These are phyloP conservation scores for Lagenaria siceraria DNA, from an alignment of 306 rosid species.

Conservation along the genomic window DNA sequence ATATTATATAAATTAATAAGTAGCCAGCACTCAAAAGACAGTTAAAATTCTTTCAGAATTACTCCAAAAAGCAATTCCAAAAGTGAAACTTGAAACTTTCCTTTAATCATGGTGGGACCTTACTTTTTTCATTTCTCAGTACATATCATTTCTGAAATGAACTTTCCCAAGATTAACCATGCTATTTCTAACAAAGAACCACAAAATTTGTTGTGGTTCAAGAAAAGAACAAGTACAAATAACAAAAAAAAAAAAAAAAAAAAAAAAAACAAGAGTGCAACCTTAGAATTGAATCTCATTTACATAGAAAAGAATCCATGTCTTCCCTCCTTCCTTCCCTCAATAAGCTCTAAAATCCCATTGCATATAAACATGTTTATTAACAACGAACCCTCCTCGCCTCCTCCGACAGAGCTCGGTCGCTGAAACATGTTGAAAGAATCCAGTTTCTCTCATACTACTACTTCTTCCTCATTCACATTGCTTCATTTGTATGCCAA, in stretches of 20 bases:
- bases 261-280: not conserved
- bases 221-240: not conserved
- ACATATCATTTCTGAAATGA: not conserved
- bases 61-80: not conserved
- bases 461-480: not conserved
- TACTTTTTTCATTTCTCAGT: not conserved
- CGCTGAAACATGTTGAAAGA: not conserved
- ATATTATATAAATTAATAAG: too few relatives aligned
- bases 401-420: not conserved
- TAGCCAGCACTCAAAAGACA: not conserved
- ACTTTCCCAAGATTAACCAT: not conserved
- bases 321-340: not conserved
- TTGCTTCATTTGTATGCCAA: constrained; percentile 27
- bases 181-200: not conserved
- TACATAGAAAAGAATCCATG: not conserved
- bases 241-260: not conserved
- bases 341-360: not conserved
- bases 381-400: not conserved
- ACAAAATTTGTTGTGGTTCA: not conserved
- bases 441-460: not conserved
- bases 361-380: not conserved
- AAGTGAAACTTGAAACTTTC: not conserved
- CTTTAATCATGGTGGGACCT: not conserved
- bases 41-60: not conserved
- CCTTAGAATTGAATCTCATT: not conserved